Evolutionary conservation across 192 early-diverging fungal genomes (phyloP), one percentile per base, ranked within the genome.

Genomic region (Gonapodya sp.): DNA sequence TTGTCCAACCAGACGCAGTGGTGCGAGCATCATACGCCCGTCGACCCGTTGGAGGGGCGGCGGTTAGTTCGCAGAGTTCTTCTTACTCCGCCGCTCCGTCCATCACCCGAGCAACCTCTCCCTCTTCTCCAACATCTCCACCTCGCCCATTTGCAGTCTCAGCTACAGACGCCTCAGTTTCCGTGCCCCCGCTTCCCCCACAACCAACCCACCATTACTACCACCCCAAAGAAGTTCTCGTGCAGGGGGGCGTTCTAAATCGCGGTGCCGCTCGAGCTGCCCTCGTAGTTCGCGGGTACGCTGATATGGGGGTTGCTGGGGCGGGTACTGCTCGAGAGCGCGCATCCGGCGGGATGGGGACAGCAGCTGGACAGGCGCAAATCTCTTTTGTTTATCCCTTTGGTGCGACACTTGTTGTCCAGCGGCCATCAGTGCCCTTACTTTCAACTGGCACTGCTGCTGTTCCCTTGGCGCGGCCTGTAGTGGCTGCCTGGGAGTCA

Each of bases 151-250:
- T 24, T 24, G 46, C 46, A 8, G 46, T 24, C 46, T 8, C 46
- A 8, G 46, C 24, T 8, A 24, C 8, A 8, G 8, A 8, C 8
- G 8, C 46, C 46, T 24, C 8, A 8, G 8, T 24, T 24, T 64
- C 46, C 46, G 46, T 8, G 8, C 46, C 46, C 8, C 8, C 46
- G 8, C 46, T 64, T 24, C 46, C 46, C 46, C 46, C 46, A 24
- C 46, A 16, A 64, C 46, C 46, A 24, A 64, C 46, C 8, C 46
- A 64, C 83, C 89, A 91, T 79, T 91, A 91, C 80, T 88, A 83
- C 81, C 91, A 92, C 79, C 91, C 91, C 75, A 92, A 92, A 77
- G 91, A 92, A 79, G 90, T 90, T 16, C 87, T 87, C 80, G 86
- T 92, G 2, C 81, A 86, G 0, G 86, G 89, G 80, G 91, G 91